phyloP scores from a whole-genome alignment of 345 rosid genomes.

The Populus alba region DNA sequence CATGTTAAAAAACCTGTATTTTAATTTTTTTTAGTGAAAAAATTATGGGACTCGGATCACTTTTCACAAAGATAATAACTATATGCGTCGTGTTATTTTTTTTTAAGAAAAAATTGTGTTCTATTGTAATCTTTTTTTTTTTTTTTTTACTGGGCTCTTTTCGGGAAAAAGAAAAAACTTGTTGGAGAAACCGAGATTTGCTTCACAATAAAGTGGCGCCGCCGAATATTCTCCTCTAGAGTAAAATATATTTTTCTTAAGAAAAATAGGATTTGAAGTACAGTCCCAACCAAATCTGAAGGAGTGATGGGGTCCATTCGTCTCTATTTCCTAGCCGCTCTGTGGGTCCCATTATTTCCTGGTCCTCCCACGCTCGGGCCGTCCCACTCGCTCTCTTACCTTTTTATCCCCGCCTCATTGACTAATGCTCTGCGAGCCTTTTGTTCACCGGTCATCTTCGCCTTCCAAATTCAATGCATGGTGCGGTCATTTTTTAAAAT shows the following conservation, averaged over 20 bases:
- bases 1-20: too few relatives aligned
- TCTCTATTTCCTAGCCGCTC: slow-evolving; percentile 37
- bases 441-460: background rate
- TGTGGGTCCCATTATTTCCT: slow-evolving; percentile 30
- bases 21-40: too few relatives aligned
- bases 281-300: background rate
- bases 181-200: slow-evolving; percentile 21
- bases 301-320: background rate
- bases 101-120: too few relatives aligned
- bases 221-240: slow-evolving; percentile 40
- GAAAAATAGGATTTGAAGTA: background rate
- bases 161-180: too few relatives aligned
- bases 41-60: too few relatives aligned
- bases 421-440: slow-evolving; percentile 37
- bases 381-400: slow-evolving; percentile 16
- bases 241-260: background rate
- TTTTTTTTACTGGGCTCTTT: too few relatives aligned
- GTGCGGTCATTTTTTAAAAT: too few relatives aligned
- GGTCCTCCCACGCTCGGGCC: slow-evolving; percentile 53
- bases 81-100: too few relatives aligned
- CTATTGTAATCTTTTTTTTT: accelerated
- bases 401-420: slow-evolving; percentile 22
- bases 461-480: too few relatives aligned
- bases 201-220: slow-evolving; percentile 32
- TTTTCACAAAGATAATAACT: too few relatives aligned